Conservation (phyloP, 345 rosid species). For the Lagerstroemia speciosa region DNA sequence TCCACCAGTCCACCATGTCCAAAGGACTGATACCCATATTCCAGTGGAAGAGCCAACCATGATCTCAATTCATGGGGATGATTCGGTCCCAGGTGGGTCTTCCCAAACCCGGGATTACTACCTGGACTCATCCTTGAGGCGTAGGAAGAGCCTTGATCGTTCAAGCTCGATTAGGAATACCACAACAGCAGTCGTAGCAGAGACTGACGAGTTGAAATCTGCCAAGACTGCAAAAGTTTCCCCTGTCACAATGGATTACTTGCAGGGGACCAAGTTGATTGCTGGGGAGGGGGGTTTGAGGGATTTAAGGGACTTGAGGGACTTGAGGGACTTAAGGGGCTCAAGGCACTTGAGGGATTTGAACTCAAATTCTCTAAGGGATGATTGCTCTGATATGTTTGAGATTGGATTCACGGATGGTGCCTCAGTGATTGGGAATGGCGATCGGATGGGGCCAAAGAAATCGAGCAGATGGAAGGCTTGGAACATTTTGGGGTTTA, state of each 20-base stretch:
- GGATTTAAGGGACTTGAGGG: conserved; percentile 30
- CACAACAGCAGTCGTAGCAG: conserved; percentile 75
- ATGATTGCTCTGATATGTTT: conserved; percentile 67
- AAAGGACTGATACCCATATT: conserved; percentile 58
- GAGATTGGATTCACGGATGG: conserved; percentile 53
- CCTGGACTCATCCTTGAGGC: conserved; percentile 60
- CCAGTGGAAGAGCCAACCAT: conserved; percentile 61
- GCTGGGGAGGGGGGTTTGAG: conserved; percentile 38
- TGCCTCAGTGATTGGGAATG: conserved; percentile 38
- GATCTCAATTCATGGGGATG: conserved; percentile 36
- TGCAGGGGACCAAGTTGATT: conserved; percentile 32
- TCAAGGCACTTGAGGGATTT: conserved; percentile 26
- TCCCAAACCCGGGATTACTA: conserved; percentile 88
- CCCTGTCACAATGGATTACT: conserved; percentile 47
- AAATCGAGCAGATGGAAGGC: conserved; percentile 79
- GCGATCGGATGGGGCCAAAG: conserved; percentile 46
- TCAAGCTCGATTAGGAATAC: conserved; percentile 67
- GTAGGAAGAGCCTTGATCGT: conserved; percentile 88
- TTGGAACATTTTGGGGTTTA: conserved; percentile 80
- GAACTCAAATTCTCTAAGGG: conserved; percentile 66
- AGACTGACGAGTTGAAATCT: conserved; percentile 62
- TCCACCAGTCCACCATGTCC: conserved; percentile 60
- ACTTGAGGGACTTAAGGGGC: conserved; percentile 24
- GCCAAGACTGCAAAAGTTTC: conserved; percentile 65
- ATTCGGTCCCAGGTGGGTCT: conserved; percentile 73